Percentiles rank a stretch among this genome's conserved stretches.
Evolutionary conservation across 2,329 filamentous ascomycete species (phyloP).

Genomic region (Magnaporthales sp.): DNA sequence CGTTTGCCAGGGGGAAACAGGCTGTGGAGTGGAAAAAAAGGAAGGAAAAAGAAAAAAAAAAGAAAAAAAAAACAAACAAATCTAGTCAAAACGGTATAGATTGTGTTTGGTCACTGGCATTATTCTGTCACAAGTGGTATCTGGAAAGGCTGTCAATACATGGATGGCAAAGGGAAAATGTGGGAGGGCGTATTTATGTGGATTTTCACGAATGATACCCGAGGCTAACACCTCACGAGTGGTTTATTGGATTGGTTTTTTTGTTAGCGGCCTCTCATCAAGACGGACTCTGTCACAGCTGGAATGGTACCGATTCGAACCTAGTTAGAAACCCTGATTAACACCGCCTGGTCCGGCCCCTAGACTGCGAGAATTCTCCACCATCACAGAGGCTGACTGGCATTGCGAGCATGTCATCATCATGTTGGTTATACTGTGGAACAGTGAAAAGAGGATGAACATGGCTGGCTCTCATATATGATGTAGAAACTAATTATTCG

Average conservation of each 20-base stretch:
- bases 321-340: not conserved
- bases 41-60: not conserved
- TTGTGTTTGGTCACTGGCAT: not conserved
- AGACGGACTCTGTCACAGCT: not conserved
- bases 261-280: no score
- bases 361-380: not conserved
- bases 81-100: not conserved
- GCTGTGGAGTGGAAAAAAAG: not conserved
- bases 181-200: not conserved
- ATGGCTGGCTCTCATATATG: not conserved
- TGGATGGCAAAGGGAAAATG: not conserved
- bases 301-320: not conserved
- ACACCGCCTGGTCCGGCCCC: not conserved
- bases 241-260: no score
- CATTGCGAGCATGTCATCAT: not conserved
- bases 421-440: not conserved
- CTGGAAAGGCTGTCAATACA: not conserved
- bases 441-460: not conserved
- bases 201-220: not conserved
- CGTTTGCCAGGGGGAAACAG: not conserved
- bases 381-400: not conserved
- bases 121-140: not conserved
- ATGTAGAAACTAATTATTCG: not conserved
- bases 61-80: not conserved
- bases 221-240: not conserved